A percentile compares a stretch with the other conserved stretches of the same genome.
These are phyloP conservation scores for Psidium friedrichsthalianum DNA, from an alignment of 345 rosid genomes.

Conservation along the genomic window DNA sequence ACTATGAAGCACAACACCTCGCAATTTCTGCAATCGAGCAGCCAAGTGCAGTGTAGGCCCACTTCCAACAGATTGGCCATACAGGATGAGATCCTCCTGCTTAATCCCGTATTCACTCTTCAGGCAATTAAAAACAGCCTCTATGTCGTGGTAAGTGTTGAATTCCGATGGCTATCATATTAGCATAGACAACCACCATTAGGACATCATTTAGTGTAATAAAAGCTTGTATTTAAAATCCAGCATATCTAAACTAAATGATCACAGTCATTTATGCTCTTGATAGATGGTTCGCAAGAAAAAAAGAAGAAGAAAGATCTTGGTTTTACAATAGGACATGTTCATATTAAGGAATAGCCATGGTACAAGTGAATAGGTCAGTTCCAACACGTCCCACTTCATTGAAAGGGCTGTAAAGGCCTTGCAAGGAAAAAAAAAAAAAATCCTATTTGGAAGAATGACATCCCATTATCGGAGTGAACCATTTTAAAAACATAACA, in stretches of 20 bases:
- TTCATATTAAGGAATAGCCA: background rate
- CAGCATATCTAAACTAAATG: background rate
- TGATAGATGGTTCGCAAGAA: background rate
- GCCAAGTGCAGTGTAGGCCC: conserved; percentile 92
- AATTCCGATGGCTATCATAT: conserved; percentile 69
- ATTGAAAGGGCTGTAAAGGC: background rate
- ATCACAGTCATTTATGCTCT: background rate
- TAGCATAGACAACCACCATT: background rate
- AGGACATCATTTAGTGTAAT: background rate
- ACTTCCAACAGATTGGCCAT: conserved; percentile 98
- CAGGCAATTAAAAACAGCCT: conserved; percentile 78
- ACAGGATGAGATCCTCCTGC: conserved; percentile 77
- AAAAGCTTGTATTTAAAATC: background rate
- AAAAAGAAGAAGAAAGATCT: background rate
- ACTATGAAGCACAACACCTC: conserved; percentile 93
- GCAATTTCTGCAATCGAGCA: conserved; percentile 45
- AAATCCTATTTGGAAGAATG: background rate
- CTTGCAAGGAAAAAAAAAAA: background rate
- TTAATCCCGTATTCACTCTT: conserved; percentile 54
- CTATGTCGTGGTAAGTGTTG: conserved; percentile 91
- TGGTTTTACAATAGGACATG: background rate
- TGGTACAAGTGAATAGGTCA: background rate
- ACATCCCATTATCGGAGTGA: background rate
- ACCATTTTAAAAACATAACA: background rate
- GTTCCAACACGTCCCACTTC: background rate